Percentiles rank a stretch among this genome's conserved stretches.
These are phyloP conservation scores for Immersiporthe knoxdaviesiana DNA, from an alignment of 2,329 filamentous ascomycete species.

Conservation along the genomic window DNA sequence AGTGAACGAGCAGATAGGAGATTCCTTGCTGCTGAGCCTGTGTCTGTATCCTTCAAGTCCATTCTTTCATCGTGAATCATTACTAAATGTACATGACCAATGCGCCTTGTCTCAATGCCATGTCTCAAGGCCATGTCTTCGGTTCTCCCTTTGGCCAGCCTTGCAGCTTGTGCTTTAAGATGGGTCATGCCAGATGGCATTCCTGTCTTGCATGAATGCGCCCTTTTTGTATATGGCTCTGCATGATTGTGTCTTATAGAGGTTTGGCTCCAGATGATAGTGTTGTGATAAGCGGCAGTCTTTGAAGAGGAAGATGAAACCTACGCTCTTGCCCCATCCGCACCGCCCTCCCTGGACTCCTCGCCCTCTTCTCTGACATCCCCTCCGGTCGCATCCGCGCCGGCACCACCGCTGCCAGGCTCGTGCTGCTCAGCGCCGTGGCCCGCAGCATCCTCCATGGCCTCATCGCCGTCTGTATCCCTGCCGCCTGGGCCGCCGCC, in stretches of 20 bases:
- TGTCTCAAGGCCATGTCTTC: conserved; percentile 12
- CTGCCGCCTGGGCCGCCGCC: conserved; percentile 48
- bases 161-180: conserved; percentile 19
- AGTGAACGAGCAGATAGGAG: neutral
- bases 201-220: neutral
- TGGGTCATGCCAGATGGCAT: conserved; percentile 17
- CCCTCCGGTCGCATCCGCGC: conserved; percentile 83
- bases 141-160: conserved; percentile 17
- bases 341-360: conserved; percentile 86
- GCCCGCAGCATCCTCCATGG: conserved; percentile 77
- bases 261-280: neutral
- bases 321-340: conserved; percentile 99
- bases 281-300: neutral
- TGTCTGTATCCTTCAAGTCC: conserved; percentile 24
- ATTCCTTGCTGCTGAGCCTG: conserved; percentile 8
- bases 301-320: conserved; percentile 56
- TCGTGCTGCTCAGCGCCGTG: conserved; percentile 61
- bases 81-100: conserved; percentile 28
- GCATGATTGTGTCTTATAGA: neutral
- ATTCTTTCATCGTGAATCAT: conserved; percentile 27
- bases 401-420: conserved; percentile 77
- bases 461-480: conserved; percentile 65
- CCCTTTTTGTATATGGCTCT: neutral
- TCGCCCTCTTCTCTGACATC: conserved; percentile 91
- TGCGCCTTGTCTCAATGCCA: conserved; percentile 14